phyloP scores from a whole-genome alignment of 352 stramenopile genomes.

The Globisporangium nunn region DNA sequence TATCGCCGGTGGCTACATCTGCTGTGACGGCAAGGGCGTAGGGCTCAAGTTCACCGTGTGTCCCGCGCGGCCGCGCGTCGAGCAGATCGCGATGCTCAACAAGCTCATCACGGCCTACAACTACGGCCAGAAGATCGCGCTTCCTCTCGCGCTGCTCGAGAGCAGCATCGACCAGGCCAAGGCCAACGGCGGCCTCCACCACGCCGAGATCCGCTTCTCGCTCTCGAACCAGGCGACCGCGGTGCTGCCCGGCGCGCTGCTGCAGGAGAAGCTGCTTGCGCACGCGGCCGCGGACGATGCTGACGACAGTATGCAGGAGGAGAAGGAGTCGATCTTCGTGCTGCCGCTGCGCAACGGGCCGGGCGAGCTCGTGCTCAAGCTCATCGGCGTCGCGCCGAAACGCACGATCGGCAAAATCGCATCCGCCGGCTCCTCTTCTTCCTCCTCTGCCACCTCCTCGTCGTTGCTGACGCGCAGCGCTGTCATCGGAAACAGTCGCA shows the following conservation, averaged over 20 bases:
- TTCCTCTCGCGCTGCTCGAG: slow-evolving; percentile 58
- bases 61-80: slow-evolving; percentile 52
- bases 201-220: slow-evolving; percentile 63
- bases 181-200: slow-evolving; percentile 13
- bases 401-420: slow-evolving; percentile 38
- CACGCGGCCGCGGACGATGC: slow-evolving; percentile 24
- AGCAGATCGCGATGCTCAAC: slow-evolving; percentile 81
- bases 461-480: neutral
- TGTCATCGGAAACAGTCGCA: neutral
- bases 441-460: neutral
- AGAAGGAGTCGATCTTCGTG: slow-evolving; percentile 51
- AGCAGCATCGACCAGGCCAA: slow-evolving; percentile 21
- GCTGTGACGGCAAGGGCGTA: slow-evolving; percentile 76
- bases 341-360: slow-evolving; percentile 49
- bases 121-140: slow-evolving; percentile 80
- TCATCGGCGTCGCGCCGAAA: slow-evolving; percentile 41
- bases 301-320: slow-evolving; percentile 7
- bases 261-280: slow-evolving; percentile 53
- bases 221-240: slow-evolving; percentile 51
- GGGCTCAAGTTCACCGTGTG: slow-evolving; percentile 64
- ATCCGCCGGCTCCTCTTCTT: slow-evolving; percentile 9
- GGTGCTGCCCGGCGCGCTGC: slow-evolving; percentile 30
- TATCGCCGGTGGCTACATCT: slow-evolving; percentile 80
- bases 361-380: slow-evolving; percentile 52
- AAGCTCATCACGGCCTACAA: slow-evolving; percentile 80